Conservation (phyloP, 2,329 filamentous ascomycete genomes). For the Hymenoscyphus infarciens region DNA sequence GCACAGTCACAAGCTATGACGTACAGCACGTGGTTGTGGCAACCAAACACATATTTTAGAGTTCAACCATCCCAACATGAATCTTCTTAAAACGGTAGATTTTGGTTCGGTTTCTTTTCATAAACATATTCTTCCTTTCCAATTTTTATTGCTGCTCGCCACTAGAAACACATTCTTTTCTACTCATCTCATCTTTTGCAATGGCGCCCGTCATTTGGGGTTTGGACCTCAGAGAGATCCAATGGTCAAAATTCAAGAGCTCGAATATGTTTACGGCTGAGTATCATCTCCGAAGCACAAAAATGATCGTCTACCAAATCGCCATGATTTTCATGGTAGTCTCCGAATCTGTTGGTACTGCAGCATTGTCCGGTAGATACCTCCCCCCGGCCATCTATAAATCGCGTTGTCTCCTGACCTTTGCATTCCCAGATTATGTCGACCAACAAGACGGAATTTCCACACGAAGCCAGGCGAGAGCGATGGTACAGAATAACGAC, state of each 20-base stretch:
- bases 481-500: constrained; percentile 50
- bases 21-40: neutral
- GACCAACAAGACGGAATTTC: constrained; percentile 49
- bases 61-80: neutral
- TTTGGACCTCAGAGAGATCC: constrained; percentile 52
- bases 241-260: constrained; percentile 55
- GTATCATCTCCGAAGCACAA: constrained; percentile 53
- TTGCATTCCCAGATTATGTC: constrained; percentile 44
- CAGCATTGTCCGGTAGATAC: constrained; percentile 47
- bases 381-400: too few species aligned
- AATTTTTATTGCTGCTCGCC: neutral
- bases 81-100: neutral
- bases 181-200: neutral
- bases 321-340: constrained; percentile 56
- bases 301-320: constrained; percentile 57
- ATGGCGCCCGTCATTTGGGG: constrained; percentile 52
- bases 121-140: neutral
- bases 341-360: constrained; percentile 54
- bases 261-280: constrained; percentile 55
- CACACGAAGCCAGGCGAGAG: constrained; percentile 35
- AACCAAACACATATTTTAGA: neutral
- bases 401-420: too few species aligned
- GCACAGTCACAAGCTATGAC: constrained; percentile 1
- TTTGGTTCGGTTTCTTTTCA: neutral
- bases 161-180: neutral